A percentile compares a stretch with the other conserved stretches of the same genome.
These are phyloP conservation scores for Trichosphaerium sp. DNA, from an alignment of 78 protist genomes.

Conservation along the genomic window DNA sequence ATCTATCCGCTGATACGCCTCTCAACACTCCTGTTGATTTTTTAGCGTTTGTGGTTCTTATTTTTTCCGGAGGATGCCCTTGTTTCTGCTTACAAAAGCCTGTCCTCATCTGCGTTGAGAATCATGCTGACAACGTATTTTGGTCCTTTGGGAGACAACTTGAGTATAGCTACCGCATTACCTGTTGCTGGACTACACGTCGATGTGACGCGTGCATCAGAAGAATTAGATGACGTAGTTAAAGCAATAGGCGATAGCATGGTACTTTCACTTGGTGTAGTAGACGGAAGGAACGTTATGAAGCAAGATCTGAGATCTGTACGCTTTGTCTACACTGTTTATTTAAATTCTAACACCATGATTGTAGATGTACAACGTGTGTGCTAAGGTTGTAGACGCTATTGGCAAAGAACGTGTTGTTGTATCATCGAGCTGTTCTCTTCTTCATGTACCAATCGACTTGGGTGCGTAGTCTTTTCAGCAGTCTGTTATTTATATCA, in stretches of 20 bases:
- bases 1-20: background rate
- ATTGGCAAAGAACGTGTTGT: slow-evolving; percentile 11
- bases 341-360: no score
- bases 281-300: no score
- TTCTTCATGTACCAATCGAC: slow-evolving; percentile 44
- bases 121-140: slow-evolving; percentile 51
- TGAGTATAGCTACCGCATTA: background rate
- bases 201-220: slow-evolving; percentile 25
- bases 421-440: slow-evolving; percentile 50
- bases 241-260: background rate
- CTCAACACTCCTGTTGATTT: background rate
- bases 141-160: slow-evolving; percentile 38
- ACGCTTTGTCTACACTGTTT: no score
- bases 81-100: background rate
- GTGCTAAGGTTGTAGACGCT: background rate
- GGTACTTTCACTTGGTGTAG: slow-evolving; percentile 20
- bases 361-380: no score
- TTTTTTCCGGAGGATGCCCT: slow-evolving; percentile 12
- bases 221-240: background rate
- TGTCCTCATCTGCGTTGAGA: background rate
- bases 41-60: background rate
- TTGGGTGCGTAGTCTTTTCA: no score
- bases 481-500: no score
- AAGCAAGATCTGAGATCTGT: no score
- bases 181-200: slow-evolving; percentile 46